Evolutionary conservation across 169 alveolate species (phyloP).

Genomic region (Plasmodium blacklocki): DNA sequence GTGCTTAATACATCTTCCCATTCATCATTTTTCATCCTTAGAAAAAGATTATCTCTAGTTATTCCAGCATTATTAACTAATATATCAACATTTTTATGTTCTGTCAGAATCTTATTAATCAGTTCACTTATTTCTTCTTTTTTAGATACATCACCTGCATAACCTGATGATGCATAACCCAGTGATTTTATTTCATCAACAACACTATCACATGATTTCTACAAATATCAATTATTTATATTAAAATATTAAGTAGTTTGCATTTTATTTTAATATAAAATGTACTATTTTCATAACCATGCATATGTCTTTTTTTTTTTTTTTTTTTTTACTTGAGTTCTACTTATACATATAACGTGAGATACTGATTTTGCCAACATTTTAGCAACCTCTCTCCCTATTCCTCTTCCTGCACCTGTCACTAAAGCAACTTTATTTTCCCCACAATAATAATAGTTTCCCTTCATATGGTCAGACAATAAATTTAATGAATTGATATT

Average conservation of each 20-base stretch:
- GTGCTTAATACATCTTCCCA: constrained; percentile 92
- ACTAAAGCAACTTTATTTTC: constrained; percentile 80
- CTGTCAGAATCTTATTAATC: constrained; percentile 58
- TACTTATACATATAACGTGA: constrained; percentile 78
- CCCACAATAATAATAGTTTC: constrained; percentile 70
- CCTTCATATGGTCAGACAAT: constrained; percentile 5
- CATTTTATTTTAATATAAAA: background rate
- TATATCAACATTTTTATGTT: constrained; percentile 89
- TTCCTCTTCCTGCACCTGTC: constrained; percentile 85
- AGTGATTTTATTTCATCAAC: constrained; percentile 72
- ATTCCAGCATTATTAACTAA: constrained; percentile 94
- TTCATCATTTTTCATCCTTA: constrained; percentile 90
- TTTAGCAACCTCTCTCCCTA: constrained; percentile 80
- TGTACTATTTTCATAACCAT: background rate
- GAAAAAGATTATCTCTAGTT: constrained; percentile 88
- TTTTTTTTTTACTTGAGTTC: constrained; percentile 66
- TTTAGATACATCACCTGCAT: constrained; percentile 81
- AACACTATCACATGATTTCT: constrained; percentile 81
- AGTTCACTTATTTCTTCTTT: constrained; percentile 70
- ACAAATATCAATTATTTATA: background rate
- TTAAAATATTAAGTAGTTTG: background rate
- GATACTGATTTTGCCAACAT: constrained; percentile 78
- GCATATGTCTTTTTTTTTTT: background rate
- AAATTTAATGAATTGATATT: constrained; percentile 2
- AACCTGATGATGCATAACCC: constrained; percentile 75